phyloP scores from a whole-genome alignment of 2,329 filamentous ascomycete genomes.

The Bipolaris oryzae region DNA sequence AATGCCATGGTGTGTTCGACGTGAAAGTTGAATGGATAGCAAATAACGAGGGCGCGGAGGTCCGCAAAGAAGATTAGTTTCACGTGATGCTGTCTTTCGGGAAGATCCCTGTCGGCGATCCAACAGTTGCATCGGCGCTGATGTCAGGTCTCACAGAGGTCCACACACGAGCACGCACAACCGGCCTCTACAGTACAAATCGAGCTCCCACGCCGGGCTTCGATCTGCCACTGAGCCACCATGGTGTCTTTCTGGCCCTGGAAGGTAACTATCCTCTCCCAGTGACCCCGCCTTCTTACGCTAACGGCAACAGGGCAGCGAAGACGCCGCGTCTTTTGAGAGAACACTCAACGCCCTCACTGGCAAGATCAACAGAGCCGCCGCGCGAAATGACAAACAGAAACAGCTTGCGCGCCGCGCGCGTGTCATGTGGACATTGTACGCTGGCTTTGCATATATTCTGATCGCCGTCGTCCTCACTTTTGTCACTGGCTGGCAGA shows the following conservation, averaged over 20 bases:
- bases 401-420: conserved; percentile 76
- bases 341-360: conserved; percentile 84
- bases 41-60: conserved; percentile 15
- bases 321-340: conserved; percentile 90
- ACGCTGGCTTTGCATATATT: conserved; percentile 87
- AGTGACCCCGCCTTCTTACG: neutral
- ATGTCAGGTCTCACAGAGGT: conserved; percentile 24
- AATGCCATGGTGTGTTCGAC: conserved; percentile 62
- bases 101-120: conserved; percentile 30
- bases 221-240: conserved; percentile 27
- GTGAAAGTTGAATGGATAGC: neutral
- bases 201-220: conserved; percentile 36
- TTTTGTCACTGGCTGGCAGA: conserved; percentile 82
- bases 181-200: conserved; percentile 28
- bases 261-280: conserved; percentile 18
- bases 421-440: conserved; percentile 87
- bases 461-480: conserved; percentile 81
- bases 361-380: conserved; percentile 77
- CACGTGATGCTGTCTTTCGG: conserved; percentile 18
- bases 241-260: conserved; percentile 89
- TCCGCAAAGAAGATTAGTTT: conserved; percentile 27
- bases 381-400: conserved; percentile 73
- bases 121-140: conserved; percentile 26
- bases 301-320: conserved; percentile 64
- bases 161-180: conserved; percentile 36